Base-by-base conservation (phyloP, 768 basidiomycete genomes). In the Pleurotus eryngii region DNA sequence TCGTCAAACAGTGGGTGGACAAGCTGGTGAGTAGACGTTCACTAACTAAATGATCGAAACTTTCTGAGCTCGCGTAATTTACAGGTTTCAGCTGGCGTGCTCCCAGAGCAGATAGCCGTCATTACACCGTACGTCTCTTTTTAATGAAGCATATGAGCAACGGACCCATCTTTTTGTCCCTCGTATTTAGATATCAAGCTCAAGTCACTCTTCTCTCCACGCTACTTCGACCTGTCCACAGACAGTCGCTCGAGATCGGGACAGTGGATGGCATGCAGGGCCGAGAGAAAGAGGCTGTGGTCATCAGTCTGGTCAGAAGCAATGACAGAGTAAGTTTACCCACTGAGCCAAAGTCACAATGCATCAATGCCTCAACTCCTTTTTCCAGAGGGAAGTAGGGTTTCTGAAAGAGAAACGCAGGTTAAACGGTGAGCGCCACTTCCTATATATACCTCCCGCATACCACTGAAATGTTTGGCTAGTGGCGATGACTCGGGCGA, bases 241-340 rank as follows among this genome's bases (percentile, higher is more conserved):
- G 89, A 0, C 69, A 76, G 0, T 74, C 75, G 22, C 79, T 98
- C 0, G 95, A 98, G 63, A 92, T 97, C 45, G 97, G 95, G 1
- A 92, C 90, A 0, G 95, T 98, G 1, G 97, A 98, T 66, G 94
- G 95, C 0, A 91, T 98, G 87, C 97, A 99, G 75, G 96, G 96
- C 0, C 83, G 97, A 49, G 96, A 99, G 69, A 93, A 93, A 63
- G 93, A 98, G 55, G 94, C 94, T 0, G 84, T 98, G 39, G 83
- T 98, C 20, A 90, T 99, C 54, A 92, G 85, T 62, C 81, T 99
- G 3, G 97, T 98, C 1, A 80, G 97, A 22, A 95, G 93, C 62
- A 99, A 98, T 64, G 86, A 90, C 54, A 85, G 82, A 72, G 90
- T 87, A 58, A 3, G 74, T 65, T 24, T 46, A 18, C 4, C n/a